Percentiles rank a stretch among this genome's conserved stretches.
Evolutionary conservation across 1,139 yeast genomes (phyloP).

Genomic region (Saccharomycopsis hybrid): DNA sequence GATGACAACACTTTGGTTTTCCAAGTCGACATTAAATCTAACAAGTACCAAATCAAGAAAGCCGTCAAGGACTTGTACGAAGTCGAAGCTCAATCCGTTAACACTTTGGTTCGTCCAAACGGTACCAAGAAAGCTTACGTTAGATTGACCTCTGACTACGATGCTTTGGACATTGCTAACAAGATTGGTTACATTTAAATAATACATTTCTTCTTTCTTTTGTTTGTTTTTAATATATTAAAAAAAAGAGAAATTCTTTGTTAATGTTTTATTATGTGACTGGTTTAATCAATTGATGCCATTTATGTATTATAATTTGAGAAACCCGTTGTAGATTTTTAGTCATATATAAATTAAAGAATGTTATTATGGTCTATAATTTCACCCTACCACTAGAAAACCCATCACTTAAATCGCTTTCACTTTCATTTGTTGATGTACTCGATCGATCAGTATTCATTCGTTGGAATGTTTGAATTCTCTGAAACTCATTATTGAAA

Average conservation of each 20-base stretch:
- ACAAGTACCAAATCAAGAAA: slow-evolving; percentile 96
- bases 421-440: slow-evolving; percentile 1
- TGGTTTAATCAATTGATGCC: neutral
- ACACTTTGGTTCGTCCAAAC: slow-evolving; percentile 97
- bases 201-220: neutral
- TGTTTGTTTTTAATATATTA: neutral
- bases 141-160: slow-evolving; percentile 98
- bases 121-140: slow-evolving; percentile 99
- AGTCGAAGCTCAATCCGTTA: slow-evolving; percentile 88
- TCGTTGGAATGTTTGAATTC: slow-evolving; percentile 8
- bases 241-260: neutral
- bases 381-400: slow-evolving; percentile 4
- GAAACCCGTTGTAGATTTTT: neutral
- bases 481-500: slow-evolving; percentile 4
- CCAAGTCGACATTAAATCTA: slow-evolving; percentile 95
- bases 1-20: slow-evolving; percentile 98
- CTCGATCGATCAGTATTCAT: neutral
- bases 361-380: neutral
- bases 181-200: slow-evolving; percentile 94
- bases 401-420: slow-evolving; percentile 7
- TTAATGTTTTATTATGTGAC: neutral
- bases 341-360: neutral
- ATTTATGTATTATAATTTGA: neutral
- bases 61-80: slow-evolving; percentile 98
- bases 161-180: slow-evolving; percentile 99